Base-by-base conservation (phyloP, 164 flowering plant genomes). In the Tetrastigma voinierianum region DNA sequence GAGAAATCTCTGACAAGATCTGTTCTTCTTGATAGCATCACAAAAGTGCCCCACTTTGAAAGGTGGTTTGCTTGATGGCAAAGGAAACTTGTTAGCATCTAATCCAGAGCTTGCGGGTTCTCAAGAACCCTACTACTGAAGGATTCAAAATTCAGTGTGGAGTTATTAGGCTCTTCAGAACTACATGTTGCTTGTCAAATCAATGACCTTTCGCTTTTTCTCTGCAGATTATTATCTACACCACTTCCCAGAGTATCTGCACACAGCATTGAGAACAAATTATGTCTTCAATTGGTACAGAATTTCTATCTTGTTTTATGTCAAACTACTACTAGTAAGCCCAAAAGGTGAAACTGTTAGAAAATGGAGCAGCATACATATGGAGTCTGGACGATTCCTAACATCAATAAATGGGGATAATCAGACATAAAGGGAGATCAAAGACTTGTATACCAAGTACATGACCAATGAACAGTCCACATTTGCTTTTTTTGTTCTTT, bases 11-110 rank as follows among this genome's bases (percentile, higher is more conserved):
- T 93, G 97, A 69, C 85, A 86, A 2, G 83, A 74, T 68, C 97
- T 84, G 72, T 96, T 96, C 79, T 85, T 96, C 86, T 83, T 90
- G 58, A 96, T 84, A 49, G 98, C 95, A 68, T 88, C 93, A 78
- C 89, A 62, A 64, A 93, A 83, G 40, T 77, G 81, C 2, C 88
- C 98, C 62, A 80, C 54, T 74, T 74, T 16, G 93, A 59, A 90
- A 89, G 64, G 66, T 62, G 49, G 90, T 78, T 59, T 46, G 20
- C 47, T 69, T 69, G n/a, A 52, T 23, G 80, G 74, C 62, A 67
- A 13, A 9, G 46, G 69, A 23, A 68, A 57, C 62, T 67, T 64
- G 25, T 24, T 18, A 46, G 59, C 69, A 67, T 70, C 81, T 1
- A 32, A 7, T 32, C 61, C 70, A 57, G 76, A 66, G 73, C 74